Evolutionary conservation across 192 early-diverging fungal genomes (phyloP), one percentile per base, ranked within the genome.

Genomic region (Phycomyces nitens): DNA sequence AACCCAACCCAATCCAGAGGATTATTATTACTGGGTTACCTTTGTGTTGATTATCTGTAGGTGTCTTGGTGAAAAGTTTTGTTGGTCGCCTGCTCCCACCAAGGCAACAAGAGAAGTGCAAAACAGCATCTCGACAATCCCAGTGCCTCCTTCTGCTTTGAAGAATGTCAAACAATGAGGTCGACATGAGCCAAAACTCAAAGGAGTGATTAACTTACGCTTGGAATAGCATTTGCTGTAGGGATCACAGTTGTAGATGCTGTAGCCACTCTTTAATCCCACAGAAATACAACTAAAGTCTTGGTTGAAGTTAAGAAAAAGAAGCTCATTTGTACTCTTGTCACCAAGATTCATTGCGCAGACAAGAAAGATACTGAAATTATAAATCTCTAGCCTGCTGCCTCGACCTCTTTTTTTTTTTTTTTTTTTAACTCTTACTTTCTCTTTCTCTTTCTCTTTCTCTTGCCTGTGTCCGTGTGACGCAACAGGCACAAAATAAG

Each of bases 41-140:
- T 99, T 99, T 43, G 97, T 99, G 74, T 99, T 99, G 40, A 89
- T 89, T 51, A 99, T 94, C 68, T 96, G 94, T 55, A 99, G 79
- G 56, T 92, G 81, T 60, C 95, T 83, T 49, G 94, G 92, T 39
- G 92, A 93, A 54, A 92, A 87, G 38, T 85, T 64, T 21, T 93
- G 91, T 62, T 94, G 92, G 66, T 95, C 93, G 8, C 94, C 94
- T 18, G 93, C 88, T 5, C 95, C 97, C 9, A 98, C 95, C 24
- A 99, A 80, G 1, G 97, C 97, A 0, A 99, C 93, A 6, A 99
- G 80, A n/a, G 89, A 92, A 5, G 97, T 99, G 60, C 88, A 94
- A 62, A 97, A 99, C 39, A 99, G 80, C 94, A 99, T 97, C 79
- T 96, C 95, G 29, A 95, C 94, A 53, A 95, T 92, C 10, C 93